Percentiles rank a stretch among this genome's conserved stretches.
Conservation (phyloP, 1,139 yeast species). For the Candida sanyaensis region DNA sequence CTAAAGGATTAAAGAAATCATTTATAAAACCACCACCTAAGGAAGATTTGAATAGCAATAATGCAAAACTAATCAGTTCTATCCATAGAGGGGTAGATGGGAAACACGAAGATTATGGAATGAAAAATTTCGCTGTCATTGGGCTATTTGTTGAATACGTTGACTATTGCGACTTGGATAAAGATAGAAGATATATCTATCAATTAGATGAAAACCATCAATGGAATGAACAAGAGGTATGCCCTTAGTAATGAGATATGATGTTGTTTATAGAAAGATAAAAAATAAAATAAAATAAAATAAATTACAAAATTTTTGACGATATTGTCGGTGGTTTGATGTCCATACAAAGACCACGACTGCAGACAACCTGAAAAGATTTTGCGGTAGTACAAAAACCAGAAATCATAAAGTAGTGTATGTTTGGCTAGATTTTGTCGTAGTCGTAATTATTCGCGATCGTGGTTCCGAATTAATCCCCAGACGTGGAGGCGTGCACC, state of each 20-base stretch:
- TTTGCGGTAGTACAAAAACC: too few species aligned
- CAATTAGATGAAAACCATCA: constrained; percentile 57
- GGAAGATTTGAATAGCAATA: constrained; percentile 55
- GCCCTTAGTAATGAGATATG: constrained; percentile 48
- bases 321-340: neutral
- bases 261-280: neutral
- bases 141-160: constrained; percentile 72
- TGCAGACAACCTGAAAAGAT: too few species aligned
- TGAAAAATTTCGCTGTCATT: constrained; percentile 68
- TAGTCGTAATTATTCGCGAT: neutral
- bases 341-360: neutral
- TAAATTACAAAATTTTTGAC: neutral
- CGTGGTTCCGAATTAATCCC: neutral
- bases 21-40: constrained; percentile 78
- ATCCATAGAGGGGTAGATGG: constrained; percentile 87
- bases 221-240: constrained; percentile 78
- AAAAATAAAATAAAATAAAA: neutral
- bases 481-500: neutral
- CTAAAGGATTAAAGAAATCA: constrained; percentile 59
- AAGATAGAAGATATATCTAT: constrained; percentile 57
- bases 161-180: constrained; percentile 65
- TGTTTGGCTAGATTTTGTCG: too few species aligned
- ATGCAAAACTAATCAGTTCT: constrained; percentile 61
- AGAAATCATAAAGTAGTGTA: too few species aligned
- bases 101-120: constrained; percentile 64